Evolutionary conservation across 176 grass and related monocot genomes (phyloP).

Genomic region (Oryza rufipogon): DNA sequence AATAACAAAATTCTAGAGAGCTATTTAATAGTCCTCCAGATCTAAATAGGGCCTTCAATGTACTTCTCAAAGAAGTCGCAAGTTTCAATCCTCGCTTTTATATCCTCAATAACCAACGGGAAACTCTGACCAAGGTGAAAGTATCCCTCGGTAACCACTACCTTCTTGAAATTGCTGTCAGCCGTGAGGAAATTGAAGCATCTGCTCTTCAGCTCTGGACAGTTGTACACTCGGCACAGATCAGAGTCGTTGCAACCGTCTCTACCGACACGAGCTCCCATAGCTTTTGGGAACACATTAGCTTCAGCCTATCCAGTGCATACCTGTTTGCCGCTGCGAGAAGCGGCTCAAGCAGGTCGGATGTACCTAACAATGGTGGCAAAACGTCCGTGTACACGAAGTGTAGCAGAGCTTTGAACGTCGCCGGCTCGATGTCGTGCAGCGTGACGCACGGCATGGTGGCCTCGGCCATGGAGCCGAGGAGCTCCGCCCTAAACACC

Average conservation of each 20-base stretch:
- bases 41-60: no score
- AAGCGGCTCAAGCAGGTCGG: neutral
- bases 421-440: constrained; percentile 6
- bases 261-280: constrained; percentile 36
- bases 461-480: constrained; percentile 11
- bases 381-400: constrained; percentile 25
- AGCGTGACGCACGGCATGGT: constrained; percentile 19
- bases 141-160: constrained; percentile 7
- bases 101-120: constrained; percentile 20
- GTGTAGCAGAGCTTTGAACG: constrained; percentile 42
- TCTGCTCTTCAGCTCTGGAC: constrained; percentile 35
- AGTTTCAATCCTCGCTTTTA: no score
- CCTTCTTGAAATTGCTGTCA: constrained; percentile 37
- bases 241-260: neutral
- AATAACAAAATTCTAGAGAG: no score
- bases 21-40: no score
- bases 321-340: constrained; percentile 32
- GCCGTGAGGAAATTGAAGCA: constrained; percentile 40
- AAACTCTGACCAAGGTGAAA: neutral
- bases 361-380: neutral
- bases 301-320: constrained; percentile 47
- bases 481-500: no score
- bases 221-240: constrained; percentile 44
- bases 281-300: constrained; percentile 47
- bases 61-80: no score